A percentile compares a stretch with the other conserved stretches of the same genome.
These are phyloP conservation scores for Pseudopithomyces maydicus DNA, from an alignment of 2,329 filamentous ascomycete genomes.

Conservation along the genomic window DNA sequence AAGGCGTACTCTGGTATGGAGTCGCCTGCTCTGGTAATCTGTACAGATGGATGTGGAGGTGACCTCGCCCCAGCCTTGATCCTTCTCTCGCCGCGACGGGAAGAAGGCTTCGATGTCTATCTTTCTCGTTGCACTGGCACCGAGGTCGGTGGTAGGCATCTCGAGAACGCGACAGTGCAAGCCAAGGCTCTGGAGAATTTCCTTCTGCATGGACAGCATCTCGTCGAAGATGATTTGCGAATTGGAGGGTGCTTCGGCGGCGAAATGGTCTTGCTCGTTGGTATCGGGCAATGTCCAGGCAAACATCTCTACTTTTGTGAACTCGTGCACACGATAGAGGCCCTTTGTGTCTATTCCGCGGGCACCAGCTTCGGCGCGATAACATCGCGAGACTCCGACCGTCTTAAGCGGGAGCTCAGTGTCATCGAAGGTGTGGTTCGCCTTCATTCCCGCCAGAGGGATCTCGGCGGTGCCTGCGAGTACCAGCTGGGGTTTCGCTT, in stretches of 20 bases:
- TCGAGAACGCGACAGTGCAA: constrained; percentile 88
- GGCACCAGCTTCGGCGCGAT: constrained; percentile 91
- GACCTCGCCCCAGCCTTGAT: constrained; percentile 88
- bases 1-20: constrained; percentile 74
- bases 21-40: constrained; percentile 86
- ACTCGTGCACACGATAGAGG: constrained; percentile 95
- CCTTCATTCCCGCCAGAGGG: constrained; percentile 88
- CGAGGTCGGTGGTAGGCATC: constrained; percentile 88
- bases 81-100: constrained; percentile 71
- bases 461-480: constrained; percentile 94
- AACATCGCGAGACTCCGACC: constrained; percentile 89
- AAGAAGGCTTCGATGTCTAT: constrained; percentile 95
- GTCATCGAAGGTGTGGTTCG: constrained; percentile 69
- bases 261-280: constrained; percentile 38
- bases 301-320: constrained; percentile 98
- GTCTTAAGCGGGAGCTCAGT: constrained; percentile 74
- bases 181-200: constrained; percentile 77
- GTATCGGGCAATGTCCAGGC: constrained; percentile 76
- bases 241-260: constrained; percentile 37
- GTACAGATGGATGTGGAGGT: constrained; percentile 90
- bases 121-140: constrained; percentile 85
- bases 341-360: constrained; percentile 91
- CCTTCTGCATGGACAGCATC: constrained; percentile 83
- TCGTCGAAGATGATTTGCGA: constrained; percentile 74
- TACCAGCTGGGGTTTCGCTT: constrained; percentile 67